Evolutionary conservation across 345 rosid species (phyloP).

Genomic region (Salix koriyanagi): DNA sequence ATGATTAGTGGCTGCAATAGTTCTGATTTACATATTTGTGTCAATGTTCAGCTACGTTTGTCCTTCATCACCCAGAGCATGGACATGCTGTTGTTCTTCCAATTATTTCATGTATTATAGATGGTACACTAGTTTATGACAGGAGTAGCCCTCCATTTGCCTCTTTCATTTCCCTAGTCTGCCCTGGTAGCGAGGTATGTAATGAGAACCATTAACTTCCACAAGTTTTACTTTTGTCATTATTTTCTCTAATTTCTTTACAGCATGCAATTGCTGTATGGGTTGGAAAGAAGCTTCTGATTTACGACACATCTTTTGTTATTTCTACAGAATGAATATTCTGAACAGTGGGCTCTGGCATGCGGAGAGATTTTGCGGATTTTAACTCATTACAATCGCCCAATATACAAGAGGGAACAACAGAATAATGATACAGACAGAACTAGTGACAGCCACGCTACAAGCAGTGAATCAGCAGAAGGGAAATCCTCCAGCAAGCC

Average conservation of each 20-base stretch:
- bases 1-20: not conserved
- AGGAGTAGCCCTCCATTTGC: slow-evolving; percentile 75
- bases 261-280: not conserved
- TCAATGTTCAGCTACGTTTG: slow-evolving; percentile 74
- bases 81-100: slow-evolving; percentile 97
- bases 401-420: slow-evolving; percentile 70
- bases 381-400: slow-evolving; percentile 95
- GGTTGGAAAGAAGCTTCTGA: not conserved
- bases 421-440: slow-evolving; percentile 52
- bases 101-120: slow-evolving; percentile 85
- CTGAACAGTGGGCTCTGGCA: slow-evolving; percentile 98
- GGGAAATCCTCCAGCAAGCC: slow-evolving; percentile 43
- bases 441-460: slow-evolving; percentile 38
- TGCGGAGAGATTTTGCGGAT: slow-evolving; percentile 94
- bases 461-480: slow-evolving; percentile 36
- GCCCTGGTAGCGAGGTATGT: slow-evolving; percentile 74
- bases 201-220: slow-evolving; percentile 1
- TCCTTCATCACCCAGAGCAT: slow-evolving; percentile 95
- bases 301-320: not conserved
- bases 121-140: slow-evolving; percentile 77
- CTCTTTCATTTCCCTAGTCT: slow-evolving; percentile 86
- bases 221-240: not conserved
- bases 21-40: slow-evolving; percentile 16
- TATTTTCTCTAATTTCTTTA: slow-evolving; percentile 2
- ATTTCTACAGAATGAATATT: slow-evolving; percentile 71